A percentile compares a stretch with the other conserved stretches of the same genome.
phyloP scores from a whole-genome alignment of 306 rosid species.

The Vigna nakashimae region DNA sequence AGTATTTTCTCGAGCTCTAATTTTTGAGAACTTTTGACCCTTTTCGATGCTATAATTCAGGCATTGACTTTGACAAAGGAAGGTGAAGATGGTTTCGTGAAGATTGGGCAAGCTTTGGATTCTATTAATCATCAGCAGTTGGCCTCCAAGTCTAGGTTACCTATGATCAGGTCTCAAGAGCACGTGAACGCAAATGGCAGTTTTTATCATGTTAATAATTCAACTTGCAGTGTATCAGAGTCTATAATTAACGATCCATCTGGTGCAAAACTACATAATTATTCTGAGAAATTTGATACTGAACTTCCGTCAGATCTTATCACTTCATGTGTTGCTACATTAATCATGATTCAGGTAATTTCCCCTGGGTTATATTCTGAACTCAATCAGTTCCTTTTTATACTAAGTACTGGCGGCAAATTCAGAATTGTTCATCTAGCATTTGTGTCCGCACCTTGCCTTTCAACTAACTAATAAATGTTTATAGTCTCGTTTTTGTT shows the following conservation, averaged over 20 bases:
- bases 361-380: background rate
- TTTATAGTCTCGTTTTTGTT: slow-evolving; percentile 5
- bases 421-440: slow-evolving; percentile 2
- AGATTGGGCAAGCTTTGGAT: slow-evolving; percentile 74
- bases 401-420: slow-evolving; percentile 42
- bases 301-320: slow-evolving; percentile 83
- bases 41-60: slow-evolving; percentile 53
- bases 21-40: slow-evolving; percentile 5
- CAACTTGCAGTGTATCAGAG: slow-evolving; percentile 51
- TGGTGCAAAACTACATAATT: slow-evolving; percentile 46
- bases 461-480: slow-evolving; percentile 21
- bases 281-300: slow-evolving; percentile 60
- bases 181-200: slow-evolving; percentile 55
- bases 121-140: slow-evolving; percentile 62
- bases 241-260: slow-evolving; percentile 54
- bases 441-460: background rate
- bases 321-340: slow-evolving; percentile 81
- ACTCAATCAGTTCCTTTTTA: background rate
- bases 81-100: slow-evolving; percentile 78
- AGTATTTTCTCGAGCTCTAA: slow-evolving; percentile 32
- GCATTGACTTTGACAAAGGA: slow-evolving; percentile 72
- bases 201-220: slow-evolving; percentile 49
- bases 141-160: slow-evolving; percentile 53
- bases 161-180: slow-evolving; percentile 59
- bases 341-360: slow-evolving; percentile 91